Evolutionary conservation across 345 rosid genomes (phyloP).

Genomic region (Citrus australasica): DNA sequence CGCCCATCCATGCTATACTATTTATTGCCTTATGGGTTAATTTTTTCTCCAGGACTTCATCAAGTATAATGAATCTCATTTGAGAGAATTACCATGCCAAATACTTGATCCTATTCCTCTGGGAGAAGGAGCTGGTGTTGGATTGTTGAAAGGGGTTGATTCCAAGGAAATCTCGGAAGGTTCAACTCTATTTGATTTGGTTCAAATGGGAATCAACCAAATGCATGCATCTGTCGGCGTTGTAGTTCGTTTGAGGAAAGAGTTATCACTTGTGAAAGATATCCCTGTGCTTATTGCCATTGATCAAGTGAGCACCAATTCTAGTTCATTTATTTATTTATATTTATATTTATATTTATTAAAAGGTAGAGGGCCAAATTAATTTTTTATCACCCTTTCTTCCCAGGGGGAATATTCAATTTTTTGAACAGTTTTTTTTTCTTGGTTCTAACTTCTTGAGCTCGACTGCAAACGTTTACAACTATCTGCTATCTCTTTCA

Average conservation of each 20-base stretch:
- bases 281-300: conserved; percentile 86
- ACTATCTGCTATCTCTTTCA: neutral
- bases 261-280: conserved; percentile 83
- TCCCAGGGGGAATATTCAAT: neutral
- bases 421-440: neutral
- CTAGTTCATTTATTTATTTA: neutral
- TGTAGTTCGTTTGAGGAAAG: conserved; percentile 77
- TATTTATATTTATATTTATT: no score
- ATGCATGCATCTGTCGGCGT: conserved; percentile 87
- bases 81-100: conserved; percentile 67
- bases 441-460: neutral
- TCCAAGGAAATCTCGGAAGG: conserved; percentile 62
- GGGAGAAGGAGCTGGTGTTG: conserved; percentile 95
- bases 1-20: neutral
- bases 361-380: no score
- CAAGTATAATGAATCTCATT: conserved; percentile 57
- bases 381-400: no score
- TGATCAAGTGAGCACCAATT: conserved; percentile 70
- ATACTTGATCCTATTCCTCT: conserved; percentile 68
- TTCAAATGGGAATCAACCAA: conserved; percentile 72
- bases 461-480: neutral
- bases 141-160: conserved; percentile 75
- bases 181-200: conserved; percentile 70
- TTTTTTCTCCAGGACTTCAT: conserved; percentile 57
- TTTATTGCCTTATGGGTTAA: conserved; percentile 9